Evolutionary conservation across 495 filamentous ascomycete genomes (phyloP), one percentile per base, ranked within the genome.

Genomic region (Ascodesmis nigricans): DNA sequence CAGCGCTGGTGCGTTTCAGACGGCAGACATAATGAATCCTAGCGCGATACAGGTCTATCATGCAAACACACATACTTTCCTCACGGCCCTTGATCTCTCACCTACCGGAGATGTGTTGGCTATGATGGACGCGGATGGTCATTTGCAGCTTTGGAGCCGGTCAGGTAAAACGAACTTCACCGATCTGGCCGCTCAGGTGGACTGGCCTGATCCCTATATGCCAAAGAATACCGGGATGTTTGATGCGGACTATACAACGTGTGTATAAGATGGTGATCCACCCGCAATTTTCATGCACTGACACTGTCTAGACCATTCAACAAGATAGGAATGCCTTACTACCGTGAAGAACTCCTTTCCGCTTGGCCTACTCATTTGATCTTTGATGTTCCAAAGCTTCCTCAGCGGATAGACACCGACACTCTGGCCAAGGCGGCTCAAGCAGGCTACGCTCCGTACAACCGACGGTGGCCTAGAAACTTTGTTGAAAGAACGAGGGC

Each of bases 1-100:
- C 1, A 78, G 83, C 49, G 73, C 66, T 26, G 87, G 90, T 0
- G 82, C 91, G 54, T 69, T 95, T 39, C 82, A 99, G 45, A 73
- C 92, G 8, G 77, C 91, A 26, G 87, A 99, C 49, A 61, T 99
- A 3, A 79, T 90, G 71, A 93, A 99, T 38, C 77, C 80, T 0
- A 82, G 87, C 48, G 71, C 78, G 8, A 75, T 75, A 47, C 84
- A 75, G 43, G 65, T 93, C n/a, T 69, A 77, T n/a, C 81, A 91
- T 50, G 75, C 75, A 2, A 78, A 78, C 43, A 67, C 79, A 2
- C 55, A 62, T 23, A 46, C 66, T 24, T 56, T 41, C 18, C 69
- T 90, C 62, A 70, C 65, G 21, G 60, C 64, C 0, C 60, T 95
- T 37, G 82, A 93, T 36, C 64, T 99, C 20, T 82, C 90, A 4